phyloP scores from a whole-genome alignment of 495 filamentous ascomycete species.

The Xylaria longipes region DNA sequence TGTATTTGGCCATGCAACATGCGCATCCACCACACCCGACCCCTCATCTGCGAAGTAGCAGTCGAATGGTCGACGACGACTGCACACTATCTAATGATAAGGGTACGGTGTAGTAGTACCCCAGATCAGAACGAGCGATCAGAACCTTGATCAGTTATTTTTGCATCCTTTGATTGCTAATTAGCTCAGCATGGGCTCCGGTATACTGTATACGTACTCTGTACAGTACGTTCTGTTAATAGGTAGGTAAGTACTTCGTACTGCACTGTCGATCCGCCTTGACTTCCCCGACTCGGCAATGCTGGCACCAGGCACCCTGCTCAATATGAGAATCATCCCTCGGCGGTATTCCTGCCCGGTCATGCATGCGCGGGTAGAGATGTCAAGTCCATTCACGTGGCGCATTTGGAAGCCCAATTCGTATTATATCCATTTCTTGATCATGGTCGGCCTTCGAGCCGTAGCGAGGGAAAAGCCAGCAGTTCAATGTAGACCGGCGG shows the following conservation, averaged over 20 bases:
- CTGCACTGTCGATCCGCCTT: slow-evolving; percentile 18
- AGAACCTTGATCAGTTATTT: neutral
- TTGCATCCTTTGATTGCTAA: slow-evolving; percentile 1
- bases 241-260: no score
- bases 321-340: slow-evolving; percentile 12
- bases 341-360: neutral
- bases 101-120: neutral
- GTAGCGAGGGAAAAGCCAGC: neutral
- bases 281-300: slow-evolving; percentile 21
- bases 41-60: neutral
- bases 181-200: neutral
- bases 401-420: neutral
- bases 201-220: neutral
- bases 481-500: neutral
- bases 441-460: neutral
- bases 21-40: neutral
- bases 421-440: neutral
- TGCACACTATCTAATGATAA: neutral
- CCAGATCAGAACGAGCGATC: neutral
- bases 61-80: neutral
- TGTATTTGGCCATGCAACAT: neutral
- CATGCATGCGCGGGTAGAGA: neutral
- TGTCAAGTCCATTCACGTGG: neutral
- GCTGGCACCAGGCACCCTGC: neutral
- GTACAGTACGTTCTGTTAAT: neutral